Evolutionary conservation across 2,329 filamentous ascomycete species (phyloP), one percentile per base, ranked within the genome.

Genomic region (Penicillium sp.): DNA sequence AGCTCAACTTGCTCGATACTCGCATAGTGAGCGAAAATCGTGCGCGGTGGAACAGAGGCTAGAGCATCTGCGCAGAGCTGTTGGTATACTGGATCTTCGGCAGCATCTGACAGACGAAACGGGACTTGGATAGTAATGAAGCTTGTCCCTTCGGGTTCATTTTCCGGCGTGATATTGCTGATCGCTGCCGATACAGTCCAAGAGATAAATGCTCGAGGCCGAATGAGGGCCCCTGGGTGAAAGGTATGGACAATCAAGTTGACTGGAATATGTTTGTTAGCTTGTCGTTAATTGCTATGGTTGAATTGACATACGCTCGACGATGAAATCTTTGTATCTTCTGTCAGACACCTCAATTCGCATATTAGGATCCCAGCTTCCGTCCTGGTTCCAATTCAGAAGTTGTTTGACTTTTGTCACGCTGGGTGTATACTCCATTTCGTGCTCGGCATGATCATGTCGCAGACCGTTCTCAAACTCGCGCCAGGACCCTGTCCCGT

Each of bases 341-440:
- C 21, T 47, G 5, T 56, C 58, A 9, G 58, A 55, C 0, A 61
- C 31, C 21, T 59, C 54, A 8, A 55, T 24, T 10, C 22, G 18
- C 3, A 24, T 9, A 6, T 61, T 45, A 4, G 59, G 21, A 22
- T 61, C 50, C 29, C 54, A 60, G n/a, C 56, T 42, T 16, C 55
- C 24, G n/a, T 56, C 47, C 3, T 52, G 36, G 3, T 58, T 50
- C 71, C 71, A 74, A 18, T 67, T 54, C 43, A 72, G 27, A 29
- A 74, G 43, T 27, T 53, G 53, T 47, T 71, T 65, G 10, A 72
- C 63, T 4, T 59, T 46, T 2, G 60, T 64, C 8, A 75, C 67
- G 42, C 64, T 74, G 5, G 72, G 72, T 29, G 73, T 76, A 59
- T 77, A 77, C 31, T 68, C 69, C 67, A 67, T 66, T 55, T 77